phyloP scores from a whole-genome alignment of 257 asterid species.

The Penstemon newberryi region DNA sequence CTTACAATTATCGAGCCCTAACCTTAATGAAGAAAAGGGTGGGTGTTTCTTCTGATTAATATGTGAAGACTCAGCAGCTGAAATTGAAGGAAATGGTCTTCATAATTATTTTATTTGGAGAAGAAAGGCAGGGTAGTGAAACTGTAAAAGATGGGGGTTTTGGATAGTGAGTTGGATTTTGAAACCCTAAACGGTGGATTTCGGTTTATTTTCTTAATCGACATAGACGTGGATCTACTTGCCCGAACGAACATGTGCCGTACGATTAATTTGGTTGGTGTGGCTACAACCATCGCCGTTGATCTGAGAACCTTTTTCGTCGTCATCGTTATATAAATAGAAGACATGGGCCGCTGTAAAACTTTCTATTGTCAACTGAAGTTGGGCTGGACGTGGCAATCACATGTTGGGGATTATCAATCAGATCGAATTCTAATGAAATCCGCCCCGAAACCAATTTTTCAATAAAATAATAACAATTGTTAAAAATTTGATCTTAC shows the following conservation, averaged over 20 bases:
- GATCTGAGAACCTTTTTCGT: no score
- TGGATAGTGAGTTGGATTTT: neutral
- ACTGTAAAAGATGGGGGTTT: constrained; percentile 22
- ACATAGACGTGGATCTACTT: constrained; percentile 18
- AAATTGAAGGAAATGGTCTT: constrained; percentile 6
- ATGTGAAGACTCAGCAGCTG: constrained; percentile 25
- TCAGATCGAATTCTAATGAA: no score
- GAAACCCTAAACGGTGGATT: constrained; percentile 34
- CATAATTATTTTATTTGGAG: neutral
- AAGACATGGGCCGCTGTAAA: no score
- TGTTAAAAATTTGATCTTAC: no score
- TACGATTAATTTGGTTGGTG: neutral
- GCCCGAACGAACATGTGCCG: constrained; percentile 3
- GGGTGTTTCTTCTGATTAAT: constrained; percentile 8
- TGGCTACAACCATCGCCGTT: constrained; percentile 21
- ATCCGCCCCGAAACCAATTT: no score
- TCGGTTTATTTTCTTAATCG: constrained; percentile 4
- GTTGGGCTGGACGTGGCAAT: no score
- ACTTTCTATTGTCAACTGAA: no score
- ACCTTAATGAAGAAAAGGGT: neutral
- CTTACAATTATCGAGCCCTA: constrained; percentile 38
- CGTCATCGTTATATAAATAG: no score
- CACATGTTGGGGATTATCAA: no score
- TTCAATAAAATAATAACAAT: no score
- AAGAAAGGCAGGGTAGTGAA: neutral